Evolutionary conservation across 2,329 filamentous ascomycete genomes (phyloP).

Genomic region (Ascochyta clinopodiicola): DNA sequence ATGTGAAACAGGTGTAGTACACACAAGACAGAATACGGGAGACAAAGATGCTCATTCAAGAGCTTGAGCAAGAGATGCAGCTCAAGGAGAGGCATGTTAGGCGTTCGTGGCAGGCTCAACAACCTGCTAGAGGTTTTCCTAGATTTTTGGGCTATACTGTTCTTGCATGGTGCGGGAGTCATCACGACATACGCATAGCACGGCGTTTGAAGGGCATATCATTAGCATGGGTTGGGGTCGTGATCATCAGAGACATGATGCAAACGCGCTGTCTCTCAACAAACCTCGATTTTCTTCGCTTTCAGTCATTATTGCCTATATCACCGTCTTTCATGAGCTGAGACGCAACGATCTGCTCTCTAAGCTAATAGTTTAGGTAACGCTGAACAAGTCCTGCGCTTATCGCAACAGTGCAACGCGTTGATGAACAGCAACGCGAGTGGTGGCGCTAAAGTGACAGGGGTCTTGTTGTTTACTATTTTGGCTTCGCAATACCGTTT

Average conservation of each 20-base stretch:
- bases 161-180: constrained; percentile 8
- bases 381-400: not conserved
- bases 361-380: not conserved
- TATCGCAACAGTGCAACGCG: not conserved
- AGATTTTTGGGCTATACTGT: not conserved
- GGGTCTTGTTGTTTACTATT: constrained; percentile 19
- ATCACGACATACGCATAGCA: constrained; percentile 12
- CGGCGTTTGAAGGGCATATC: constrained; percentile 10
- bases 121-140: not conserved
- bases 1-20: constrained; percentile 28
- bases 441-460: constrained; percentile 10
- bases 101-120: not conserved
- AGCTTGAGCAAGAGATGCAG: not conserved
- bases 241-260: not conserved
- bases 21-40: not conserved
- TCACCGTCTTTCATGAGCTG: not conserved
- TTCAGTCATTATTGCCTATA: not conserved
- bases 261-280: not conserved
- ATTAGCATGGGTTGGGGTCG: not conserved
- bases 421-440: not conserved
- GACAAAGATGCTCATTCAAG: not conserved
- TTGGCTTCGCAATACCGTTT: constrained; percentile 5
- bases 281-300: not conserved
- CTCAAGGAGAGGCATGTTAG: not conserved
- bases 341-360: not conserved